phyloP scores from a whole-genome alignment of 371 early-diverging fungal genomes.

The Basidiobolus meristosporus region DNA sequence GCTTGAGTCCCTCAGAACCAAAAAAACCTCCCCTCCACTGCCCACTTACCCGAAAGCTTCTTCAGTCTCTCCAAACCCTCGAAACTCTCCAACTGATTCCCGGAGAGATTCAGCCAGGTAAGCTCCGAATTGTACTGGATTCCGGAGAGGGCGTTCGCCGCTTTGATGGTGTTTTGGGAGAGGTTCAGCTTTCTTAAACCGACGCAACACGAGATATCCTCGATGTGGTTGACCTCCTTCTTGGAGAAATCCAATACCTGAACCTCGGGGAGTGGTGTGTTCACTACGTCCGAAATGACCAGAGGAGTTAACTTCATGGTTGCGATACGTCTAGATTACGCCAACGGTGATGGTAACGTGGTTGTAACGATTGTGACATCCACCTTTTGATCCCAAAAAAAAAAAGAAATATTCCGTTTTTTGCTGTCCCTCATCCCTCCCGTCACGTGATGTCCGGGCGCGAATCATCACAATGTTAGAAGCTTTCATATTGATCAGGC shows the following conservation, averaged over 20 bases:
- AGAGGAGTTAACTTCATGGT: conserved; percentile 33
- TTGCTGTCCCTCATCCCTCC: no score
- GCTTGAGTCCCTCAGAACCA: not conserved
- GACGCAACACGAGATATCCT: conserved; percentile 42
- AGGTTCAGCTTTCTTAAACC: conserved; percentile 48
- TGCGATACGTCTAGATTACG: not conserved
- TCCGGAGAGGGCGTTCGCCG: conserved; percentile 25
- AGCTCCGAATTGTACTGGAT: conserved; percentile 26
- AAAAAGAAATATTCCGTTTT: no score
- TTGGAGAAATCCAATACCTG: conserved; percentile 23
- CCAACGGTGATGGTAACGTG: no score
- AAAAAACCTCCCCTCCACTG: not conserved
- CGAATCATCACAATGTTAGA: no score
- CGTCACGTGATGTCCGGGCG: no score
- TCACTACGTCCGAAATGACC: conserved; percentile 13
- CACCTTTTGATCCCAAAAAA: no score
- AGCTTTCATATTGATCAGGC: no score
- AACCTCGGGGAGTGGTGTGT: conserved; percentile 15
- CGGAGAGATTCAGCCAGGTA: conserved; percentile 39
- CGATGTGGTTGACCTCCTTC: conserved; percentile 36
- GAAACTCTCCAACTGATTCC: conserved; percentile 37
- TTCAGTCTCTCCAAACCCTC: conserved; percentile 33
- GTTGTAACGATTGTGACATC: no score
- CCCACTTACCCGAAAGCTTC: conserved; percentile 31
- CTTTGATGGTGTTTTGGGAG: conserved; percentile 32